Conservation (phyloP, 768 basidiomycete species). For the Phaeotremella skinneri region DNA sequence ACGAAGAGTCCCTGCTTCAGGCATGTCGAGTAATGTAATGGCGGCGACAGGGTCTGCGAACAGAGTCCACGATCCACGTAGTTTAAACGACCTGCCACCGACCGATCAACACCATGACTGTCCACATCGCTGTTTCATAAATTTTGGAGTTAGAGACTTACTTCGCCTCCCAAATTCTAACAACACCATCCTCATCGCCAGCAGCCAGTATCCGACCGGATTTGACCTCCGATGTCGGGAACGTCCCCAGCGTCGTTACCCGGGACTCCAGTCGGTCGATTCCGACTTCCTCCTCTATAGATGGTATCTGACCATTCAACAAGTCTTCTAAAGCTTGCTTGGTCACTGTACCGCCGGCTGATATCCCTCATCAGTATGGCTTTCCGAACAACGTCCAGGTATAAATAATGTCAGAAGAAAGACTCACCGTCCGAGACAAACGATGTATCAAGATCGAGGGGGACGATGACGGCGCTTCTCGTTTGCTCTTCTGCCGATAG, state of each 20-base stretch:
- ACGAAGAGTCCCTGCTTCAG: slow-evolving; percentile 57
- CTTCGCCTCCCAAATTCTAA: slow-evolving; percentile 45
- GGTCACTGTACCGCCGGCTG: slow-evolving; percentile 27
- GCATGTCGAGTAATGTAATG: slow-evolving; percentile 32
- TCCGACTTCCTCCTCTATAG: neutral
- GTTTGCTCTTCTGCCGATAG: neutral
- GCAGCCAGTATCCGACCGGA: slow-evolving; percentile 27
- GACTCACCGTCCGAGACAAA: slow-evolving; percentile 27
- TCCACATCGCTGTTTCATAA: neutral
- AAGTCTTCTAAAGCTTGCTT: slow-evolving; percentile 6
- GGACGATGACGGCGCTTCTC: slow-evolving; percentile 2
- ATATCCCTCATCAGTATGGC: too few species aligned
- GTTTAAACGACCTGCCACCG: slow-evolving; percentile 53
- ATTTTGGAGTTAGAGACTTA: too few species aligned
- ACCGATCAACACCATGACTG: slow-evolving; percentile 13
- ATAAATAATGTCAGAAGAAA: neutral
- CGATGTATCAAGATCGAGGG: slow-evolving; percentile 14
- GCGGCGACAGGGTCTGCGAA: slow-evolving; percentile 64
- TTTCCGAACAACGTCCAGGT: neutral
- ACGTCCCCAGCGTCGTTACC: slow-evolving; percentile 23
- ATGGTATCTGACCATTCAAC: neutral
- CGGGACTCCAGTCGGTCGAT: slow-evolving; percentile 32
- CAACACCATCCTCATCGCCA: slow-evolving; percentile 48
- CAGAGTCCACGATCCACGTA: slow-evolving; percentile 69
- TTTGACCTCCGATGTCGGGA: slow-evolving; percentile 1